phyloP scores from a whole-genome alignment of 2,329 filamentous ascomycete genomes.

The Falciphora oryzae region DNA sequence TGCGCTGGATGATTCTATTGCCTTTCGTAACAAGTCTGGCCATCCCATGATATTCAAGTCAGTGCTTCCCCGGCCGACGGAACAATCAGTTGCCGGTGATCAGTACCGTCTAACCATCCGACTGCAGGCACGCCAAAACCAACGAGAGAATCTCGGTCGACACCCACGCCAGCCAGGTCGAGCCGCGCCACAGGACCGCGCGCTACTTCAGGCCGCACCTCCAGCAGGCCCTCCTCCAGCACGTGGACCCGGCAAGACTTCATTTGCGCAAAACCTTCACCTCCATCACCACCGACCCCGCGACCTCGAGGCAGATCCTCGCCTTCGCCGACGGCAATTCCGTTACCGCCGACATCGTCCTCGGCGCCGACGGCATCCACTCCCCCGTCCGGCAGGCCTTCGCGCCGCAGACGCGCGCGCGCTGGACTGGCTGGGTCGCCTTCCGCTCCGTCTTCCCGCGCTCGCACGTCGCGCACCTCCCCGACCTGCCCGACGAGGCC shows the following conservation, averaged over 20 bases:
- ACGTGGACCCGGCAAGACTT: constrained; percentile 35
- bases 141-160: constrained; percentile 40
- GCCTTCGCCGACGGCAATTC: constrained; percentile 42
- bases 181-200: constrained; percentile 33
- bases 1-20: constrained; percentile 34
- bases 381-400: constrained; percentile 40
- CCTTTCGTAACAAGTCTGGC: constrained; percentile 34
- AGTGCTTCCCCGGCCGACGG: too few relatives aligned
- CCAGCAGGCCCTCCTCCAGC: constrained; percentile 39
- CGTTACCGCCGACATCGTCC: constrained; percentile 38
- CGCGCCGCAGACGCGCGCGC: constrained; percentile 31
- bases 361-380: constrained; percentile 49
- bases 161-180: constrained; percentile 29
- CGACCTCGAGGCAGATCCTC: constrained; percentile 26
- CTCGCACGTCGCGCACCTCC: constrained; percentile 32
- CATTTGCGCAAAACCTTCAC: constrained; percentile 37
- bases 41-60: constrained; percentile 40
- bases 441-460: constrained; percentile 39
- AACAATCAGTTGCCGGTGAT: too few relatives aligned
- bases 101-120: neutral
- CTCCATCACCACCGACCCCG: constrained; percentile 26
- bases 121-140: constrained; percentile 32
- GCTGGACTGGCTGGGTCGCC: constrained; percentile 38
- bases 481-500: constrained; percentile 34
- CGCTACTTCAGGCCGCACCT: constrained; percentile 44